Conservation (phyloP, 371 early-diverging fungal genomes). For the Capillidium rhysosporum region DNA sequence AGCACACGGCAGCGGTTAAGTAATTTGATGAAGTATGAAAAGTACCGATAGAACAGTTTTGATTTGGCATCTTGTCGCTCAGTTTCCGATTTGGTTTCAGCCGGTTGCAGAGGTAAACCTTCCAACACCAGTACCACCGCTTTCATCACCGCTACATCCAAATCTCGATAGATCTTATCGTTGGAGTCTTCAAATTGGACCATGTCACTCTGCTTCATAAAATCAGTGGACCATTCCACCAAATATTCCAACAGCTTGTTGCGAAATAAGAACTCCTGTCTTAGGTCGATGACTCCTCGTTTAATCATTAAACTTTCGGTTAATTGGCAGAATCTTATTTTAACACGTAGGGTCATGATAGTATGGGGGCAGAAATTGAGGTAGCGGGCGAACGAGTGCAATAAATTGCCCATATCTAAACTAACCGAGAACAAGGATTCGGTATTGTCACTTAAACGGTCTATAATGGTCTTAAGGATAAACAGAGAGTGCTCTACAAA, state of each 20-base stretch:
- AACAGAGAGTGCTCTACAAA: constrained; percentile 78
- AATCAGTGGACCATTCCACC: constrained; percentile 78
- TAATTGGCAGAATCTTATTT: constrained; percentile 68
- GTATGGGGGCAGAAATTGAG: constrained; percentile 47
- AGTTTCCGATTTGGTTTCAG: constrained; percentile 37
- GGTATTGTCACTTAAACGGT: constrained; percentile 49
- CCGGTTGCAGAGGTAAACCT: constrained; percentile 63
- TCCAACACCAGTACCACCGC: constrained; percentile 58
- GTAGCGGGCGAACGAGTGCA: constrained; percentile 57
- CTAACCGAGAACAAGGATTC: constrained; percentile 55
- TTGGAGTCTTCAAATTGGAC: constrained; percentile 15
- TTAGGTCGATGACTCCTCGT: constrained; percentile 51
- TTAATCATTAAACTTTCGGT: constrained; percentile 61
- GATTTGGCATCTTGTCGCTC: constrained; percentile 48
- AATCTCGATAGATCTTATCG: constrained; percentile 49
- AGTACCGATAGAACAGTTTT: constrained; percentile 65
- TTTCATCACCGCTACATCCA: constrained; percentile 66
- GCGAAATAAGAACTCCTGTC: constrained; percentile 71
- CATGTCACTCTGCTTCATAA: constrained; percentile 17
- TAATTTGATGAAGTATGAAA: constrained; percentile 71
- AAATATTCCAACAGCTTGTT: constrained; percentile 66
- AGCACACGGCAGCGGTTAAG: constrained; percentile 59
- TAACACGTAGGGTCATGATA: constrained; percentile 46
- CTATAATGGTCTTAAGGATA: constrained; percentile 62
- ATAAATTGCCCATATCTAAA: constrained; percentile 38